Conservation (phyloP, 345 rosid genomes). For the Mallotus nudiflorus region DNA sequence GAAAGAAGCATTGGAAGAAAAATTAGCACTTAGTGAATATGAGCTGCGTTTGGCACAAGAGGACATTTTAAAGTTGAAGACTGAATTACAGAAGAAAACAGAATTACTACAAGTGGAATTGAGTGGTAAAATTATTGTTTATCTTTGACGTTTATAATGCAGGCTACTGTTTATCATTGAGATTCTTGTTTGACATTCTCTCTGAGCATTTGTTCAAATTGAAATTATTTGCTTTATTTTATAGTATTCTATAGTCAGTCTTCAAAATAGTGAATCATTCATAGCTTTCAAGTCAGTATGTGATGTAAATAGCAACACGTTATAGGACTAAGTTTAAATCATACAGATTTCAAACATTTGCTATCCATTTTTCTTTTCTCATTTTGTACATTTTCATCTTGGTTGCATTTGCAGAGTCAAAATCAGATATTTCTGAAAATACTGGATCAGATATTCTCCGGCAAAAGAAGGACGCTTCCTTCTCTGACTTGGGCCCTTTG, state of each 20-base stretch:
- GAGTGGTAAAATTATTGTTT: slow-evolving; percentile 64
- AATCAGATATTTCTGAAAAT: slow-evolving; percentile 35
- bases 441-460: slow-evolving; percentile 50
- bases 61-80: slow-evolving; percentile 71
- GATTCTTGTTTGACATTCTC: neutral
- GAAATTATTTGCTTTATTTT: neutral
- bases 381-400: slow-evolving; percentile 15
- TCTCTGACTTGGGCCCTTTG: slow-evolving; percentile 78
- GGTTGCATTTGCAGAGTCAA: slow-evolving; percentile 48
- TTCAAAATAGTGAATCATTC: slow-evolving; percentile 15
- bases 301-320: neutral
- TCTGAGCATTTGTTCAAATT: neutral
- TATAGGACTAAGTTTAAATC: slow-evolving; percentile 1
- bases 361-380: slow-evolving; percentile 6
- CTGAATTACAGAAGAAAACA: slow-evolving; percentile 67
- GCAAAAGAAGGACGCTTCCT: slow-evolving; percentile 54
- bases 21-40: slow-evolving; percentile 76
- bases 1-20: slow-evolving; percentile 78
- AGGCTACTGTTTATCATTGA: neutral
- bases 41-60: slow-evolving; percentile 91
- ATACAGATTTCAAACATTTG: neutral
- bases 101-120: slow-evolving; percentile 42
- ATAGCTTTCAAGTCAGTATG: slow-evolving; percentile 7
- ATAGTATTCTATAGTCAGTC: neutral
- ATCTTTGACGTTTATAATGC: too few species aligned